Conservation (phyloP, 1,284 basidiomycete genomes). For the Tetrapyrgos nigripes region DNA sequence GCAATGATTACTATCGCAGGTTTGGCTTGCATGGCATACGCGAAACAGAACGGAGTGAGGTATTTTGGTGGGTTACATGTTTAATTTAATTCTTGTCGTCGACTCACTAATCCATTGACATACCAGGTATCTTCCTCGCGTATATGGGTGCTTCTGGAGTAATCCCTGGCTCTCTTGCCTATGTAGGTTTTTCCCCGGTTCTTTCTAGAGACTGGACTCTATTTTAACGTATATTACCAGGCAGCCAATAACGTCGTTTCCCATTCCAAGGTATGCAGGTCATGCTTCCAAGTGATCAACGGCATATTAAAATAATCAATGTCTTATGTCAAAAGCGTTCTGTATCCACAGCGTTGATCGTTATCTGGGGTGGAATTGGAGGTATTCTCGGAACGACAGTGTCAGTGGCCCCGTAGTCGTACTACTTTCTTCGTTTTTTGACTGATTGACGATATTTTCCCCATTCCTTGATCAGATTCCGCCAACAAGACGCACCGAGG, state of each 20-base stretch:
- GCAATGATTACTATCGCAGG: conserved; percentile 43
- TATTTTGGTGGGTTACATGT: conserved; percentile 43
- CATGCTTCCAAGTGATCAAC: neutral
- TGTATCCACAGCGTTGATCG: conserved; percentile 46
- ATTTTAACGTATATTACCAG: conserved; percentile 26
- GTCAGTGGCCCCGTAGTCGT: conserved; percentile 16
- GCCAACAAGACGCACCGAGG: conserved; percentile 10
- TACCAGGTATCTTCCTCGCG: conserved; percentile 49
- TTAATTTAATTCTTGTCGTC: neutral
- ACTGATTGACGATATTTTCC: neutral
- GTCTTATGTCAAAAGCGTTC: conserved; percentile 32
- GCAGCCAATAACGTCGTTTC: conserved; percentile 52
- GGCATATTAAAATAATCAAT: neutral
- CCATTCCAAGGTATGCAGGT: conserved; percentile 42
- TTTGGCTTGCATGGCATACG: conserved; percentile 43
- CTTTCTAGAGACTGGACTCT: conserved; percentile 1
- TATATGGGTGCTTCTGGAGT: conserved; percentile 47
- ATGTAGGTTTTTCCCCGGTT: conserved; percentile 33
- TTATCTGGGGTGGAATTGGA: conserved; percentile 48
- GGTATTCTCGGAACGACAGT: conserved; percentile 27
- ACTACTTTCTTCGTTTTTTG: neutral
- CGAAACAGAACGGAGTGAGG: conserved; percentile 38
- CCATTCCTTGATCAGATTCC: neutral
- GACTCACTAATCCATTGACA: neutral
- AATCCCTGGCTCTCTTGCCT: conserved; percentile 48